phyloP scores from a whole-genome alignment of 1,284 basidiomycete species.

The Ustilago trichophora region DNA sequence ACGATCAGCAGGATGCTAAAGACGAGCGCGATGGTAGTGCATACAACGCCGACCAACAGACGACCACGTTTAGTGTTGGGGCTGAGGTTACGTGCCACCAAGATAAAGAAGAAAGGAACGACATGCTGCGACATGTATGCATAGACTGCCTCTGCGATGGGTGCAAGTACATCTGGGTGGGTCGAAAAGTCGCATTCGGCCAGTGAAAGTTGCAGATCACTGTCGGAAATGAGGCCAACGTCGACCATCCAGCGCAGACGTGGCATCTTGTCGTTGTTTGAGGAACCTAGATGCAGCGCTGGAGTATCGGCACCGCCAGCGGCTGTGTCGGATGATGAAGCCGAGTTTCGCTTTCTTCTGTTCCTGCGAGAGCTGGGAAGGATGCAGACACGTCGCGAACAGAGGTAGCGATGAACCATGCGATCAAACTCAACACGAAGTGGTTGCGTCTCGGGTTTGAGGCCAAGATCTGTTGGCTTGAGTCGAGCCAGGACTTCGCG shows the following conservation, averaged over 20 bases:
- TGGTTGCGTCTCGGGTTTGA: conserved; percentile 33
- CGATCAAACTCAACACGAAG: conserved; percentile 43
- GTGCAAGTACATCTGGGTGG: conserved; percentile 48
- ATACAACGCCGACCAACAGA: conserved; percentile 40
- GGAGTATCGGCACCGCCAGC: conserved; percentile 5
- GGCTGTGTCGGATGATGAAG: conserved; percentile 20
- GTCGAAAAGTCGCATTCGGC: conserved; percentile 40
- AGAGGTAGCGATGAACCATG: conserved; percentile 40
- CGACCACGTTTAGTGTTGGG: conserved; percentile 48
- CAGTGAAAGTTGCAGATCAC: conserved; percentile 24
- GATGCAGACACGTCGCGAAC: conserved; percentile 25
- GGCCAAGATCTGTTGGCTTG: conserved; percentile 27
- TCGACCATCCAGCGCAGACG: conserved; percentile 55
- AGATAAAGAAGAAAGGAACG: conserved; percentile 50
- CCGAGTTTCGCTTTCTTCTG: conserved; percentile 15
- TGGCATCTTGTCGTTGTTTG: conserved; percentile 14
- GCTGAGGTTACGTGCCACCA: conserved; percentile 45
- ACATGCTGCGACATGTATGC: conserved; percentile 50
- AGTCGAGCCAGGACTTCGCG: conserved; percentile 23
- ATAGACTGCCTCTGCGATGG: conserved; percentile 42
- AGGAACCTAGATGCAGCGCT: conserved; percentile 1
- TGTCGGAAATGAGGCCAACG: conserved; percentile 47
- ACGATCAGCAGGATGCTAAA: conserved; percentile 47
- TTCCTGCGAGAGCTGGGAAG: conserved; percentile 13
- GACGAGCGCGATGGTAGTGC: conserved; percentile 35